phyloP scores from a whole-genome alignment of 192 early-diverging fungal genomes.

The Backusella australiensis region DNA sequence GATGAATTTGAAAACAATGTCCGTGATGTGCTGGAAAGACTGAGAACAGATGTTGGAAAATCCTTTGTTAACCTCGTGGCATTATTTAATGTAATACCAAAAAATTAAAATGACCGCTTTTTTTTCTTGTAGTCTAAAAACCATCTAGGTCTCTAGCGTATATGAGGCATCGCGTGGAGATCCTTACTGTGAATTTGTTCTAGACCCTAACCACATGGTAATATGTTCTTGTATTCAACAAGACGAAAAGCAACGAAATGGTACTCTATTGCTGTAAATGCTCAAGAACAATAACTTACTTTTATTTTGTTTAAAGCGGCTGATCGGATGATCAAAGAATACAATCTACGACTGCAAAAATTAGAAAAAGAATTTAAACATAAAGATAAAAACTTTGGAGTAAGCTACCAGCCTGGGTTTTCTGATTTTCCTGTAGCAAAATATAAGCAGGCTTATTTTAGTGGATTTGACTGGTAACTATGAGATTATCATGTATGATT shows the following conservation, averaged over 20 bases:
- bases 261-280: constrained; percentile 19
- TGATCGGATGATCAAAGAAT: constrained; percentile 25
- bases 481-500: not conserved
- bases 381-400: constrained; percentile 31
- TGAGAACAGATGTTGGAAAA: constrained; percentile 39
- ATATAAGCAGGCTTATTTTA: constrained; percentile 49
- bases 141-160: constrained; percentile 37
- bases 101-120: not conserved
- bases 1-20: constrained; percentile 43
- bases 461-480: constrained; percentile 50
- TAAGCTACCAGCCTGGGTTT: constrained; percentile 46
- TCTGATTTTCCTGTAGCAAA: constrained; percentile 41
- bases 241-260: constrained; percentile 36
- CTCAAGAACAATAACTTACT: not conserved
- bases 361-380: constrained; percentile 28
- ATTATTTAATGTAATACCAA: constrained; percentile 44
- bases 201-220: constrained; percentile 43
- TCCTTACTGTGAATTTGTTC: constrained; percentile 48
- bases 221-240: constrained; percentile 48
- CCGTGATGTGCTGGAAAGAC: constrained; percentile 30
- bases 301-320: constrained; percentile 14
- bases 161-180: constrained; percentile 50
- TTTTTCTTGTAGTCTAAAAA: not conserved
- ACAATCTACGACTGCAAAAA: constrained; percentile 31
- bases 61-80: constrained; percentile 53